Base-by-base conservation (phyloP, 305 asterid genomes). In the Plantago rigida region DNA sequence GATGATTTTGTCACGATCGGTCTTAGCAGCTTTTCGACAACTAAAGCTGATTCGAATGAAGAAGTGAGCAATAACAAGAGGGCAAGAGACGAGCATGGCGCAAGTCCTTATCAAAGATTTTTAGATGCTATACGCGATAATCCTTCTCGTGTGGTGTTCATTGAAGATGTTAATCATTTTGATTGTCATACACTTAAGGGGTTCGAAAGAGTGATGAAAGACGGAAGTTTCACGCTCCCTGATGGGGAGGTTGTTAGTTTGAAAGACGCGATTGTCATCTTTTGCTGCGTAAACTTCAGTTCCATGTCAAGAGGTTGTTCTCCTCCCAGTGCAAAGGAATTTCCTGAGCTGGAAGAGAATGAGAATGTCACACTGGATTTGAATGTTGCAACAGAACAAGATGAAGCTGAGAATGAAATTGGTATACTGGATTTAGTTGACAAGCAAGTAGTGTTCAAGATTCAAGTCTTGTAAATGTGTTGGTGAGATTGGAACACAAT, bases 231-330 rank as follows among this genome's bases (percentile, higher is more conserved):
- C 41, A 24, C 45, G 17, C 68, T 51, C 60, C 10, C 59, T 12
- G 80, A 65, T 41, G 82, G 79, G 3, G 86, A 82, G 64, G 2
- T 15, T 34, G 81, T 86, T 15, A 55, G 42, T 36, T 50, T 84
- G 60, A 83, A 81, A 69, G 99, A 86, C 58, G 94, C 97, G 42
- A 78, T 92, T 59, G 72, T 92, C 64, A 79, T 92, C 54, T 84
- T 92, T 68, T 71, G 79, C 60, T 78, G 79, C 51, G 80, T 79
- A 19, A 73, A 73, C 51, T 65, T 68, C 59, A 50, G 67, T 63
- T 61, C 73, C 36, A 51, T 52, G 26, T 64, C 80, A 19, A 65
- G 76, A 74, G 70, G 75, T 44, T 56, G 60, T 59, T 73, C 77
- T 67, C 66, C 75, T 68, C 52, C 61, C 24, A 4, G 0, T 9